A percentile compares a stretch with the other conserved stretches of the same genome.
Conservation (phyloP, 2,329 filamentous ascomycete genomes). For the Aspergillus sp. region DNA sequence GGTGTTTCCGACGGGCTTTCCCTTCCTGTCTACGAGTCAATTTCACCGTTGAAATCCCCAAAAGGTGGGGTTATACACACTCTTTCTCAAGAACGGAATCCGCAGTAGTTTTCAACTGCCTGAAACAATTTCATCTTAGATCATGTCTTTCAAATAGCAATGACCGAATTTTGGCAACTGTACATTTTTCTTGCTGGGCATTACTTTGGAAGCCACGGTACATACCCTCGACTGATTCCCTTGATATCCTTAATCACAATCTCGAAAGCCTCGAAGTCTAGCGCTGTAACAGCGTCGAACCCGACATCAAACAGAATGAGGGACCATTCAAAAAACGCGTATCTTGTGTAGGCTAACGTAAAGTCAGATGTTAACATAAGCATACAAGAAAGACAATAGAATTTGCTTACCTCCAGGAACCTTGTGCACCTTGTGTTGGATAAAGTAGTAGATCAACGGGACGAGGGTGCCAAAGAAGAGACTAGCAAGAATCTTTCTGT, state of each 20-base stretch:
- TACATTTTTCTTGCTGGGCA: slow-evolving; percentile 50
- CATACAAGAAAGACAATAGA: not conserved
- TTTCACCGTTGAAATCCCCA: slow-evolving; percentile 11
- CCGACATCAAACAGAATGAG: slow-evolving; percentile 92
- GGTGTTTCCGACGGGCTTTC: slow-evolving; percentile 68
- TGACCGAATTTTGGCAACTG: slow-evolving; percentile 42
- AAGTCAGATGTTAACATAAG: slow-evolving; percentile 7
- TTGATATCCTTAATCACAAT: slow-evolving; percentile 85
- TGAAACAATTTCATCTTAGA: slow-evolving; percentile 40
- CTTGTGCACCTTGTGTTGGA: slow-evolving; percentile 96
- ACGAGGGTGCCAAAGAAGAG: slow-evolving; percentile 89
- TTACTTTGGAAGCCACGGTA: slow-evolving; percentile 92
- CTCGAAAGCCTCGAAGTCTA: slow-evolving; percentile 89
- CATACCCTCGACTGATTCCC: slow-evolving; percentile 95
- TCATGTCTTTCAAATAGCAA: slow-evolving; percentile 36
- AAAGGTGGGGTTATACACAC: slow-evolving; percentile 54
- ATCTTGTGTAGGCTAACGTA: slow-evolving; percentile 84
- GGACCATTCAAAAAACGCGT: slow-evolving; percentile 97
- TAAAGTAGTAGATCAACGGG: slow-evolving; percentile 93
- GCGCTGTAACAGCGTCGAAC: slow-evolving; percentile 90
- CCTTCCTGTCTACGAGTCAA: slow-evolving; percentile 60
- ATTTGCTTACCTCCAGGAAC: slow-evolving; percentile 76
- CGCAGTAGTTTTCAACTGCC: slow-evolving; percentile 50
- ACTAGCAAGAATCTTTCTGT: slow-evolving; percentile 78
- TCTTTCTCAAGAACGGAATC: slow-evolving; percentile 66